phyloP scores from a whole-genome alignment of 257 asterid species.

The Solanum etuberosum region DNA sequence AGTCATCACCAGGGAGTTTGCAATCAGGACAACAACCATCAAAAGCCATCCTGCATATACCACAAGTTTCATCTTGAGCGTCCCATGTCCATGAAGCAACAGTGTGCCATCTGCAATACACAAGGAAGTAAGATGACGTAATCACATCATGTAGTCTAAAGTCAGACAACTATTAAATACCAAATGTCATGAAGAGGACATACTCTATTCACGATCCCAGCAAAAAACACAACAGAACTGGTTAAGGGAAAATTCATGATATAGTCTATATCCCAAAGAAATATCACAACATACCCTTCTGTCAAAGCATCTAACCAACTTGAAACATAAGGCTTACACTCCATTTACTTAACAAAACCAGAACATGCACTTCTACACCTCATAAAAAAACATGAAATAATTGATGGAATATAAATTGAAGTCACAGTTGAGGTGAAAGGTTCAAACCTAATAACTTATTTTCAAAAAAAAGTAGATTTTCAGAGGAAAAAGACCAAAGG shows the following conservation, averaged over 20 bases:
- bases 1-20: slow-evolving; percentile 88
- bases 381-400: background rate
- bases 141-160: background rate
- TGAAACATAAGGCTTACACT: background rate
- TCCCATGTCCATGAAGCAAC: slow-evolving; percentile 96
- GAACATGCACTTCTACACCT: background rate
- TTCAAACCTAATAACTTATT: background rate
- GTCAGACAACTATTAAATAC: background rate
- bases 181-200: slow-evolving; percentile 8
- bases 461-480: background rate
- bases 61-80: slow-evolving; percentile 86
- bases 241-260: slow-evolving; percentile 34
- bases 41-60: slow-evolving; percentile 81
- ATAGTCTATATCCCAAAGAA: background rate
- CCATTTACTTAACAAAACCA: background rate
- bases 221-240: slow-evolving; percentile 5
- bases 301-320: background rate
- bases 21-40: slow-evolving; percentile 93
- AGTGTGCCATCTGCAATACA: slow-evolving; percentile 51
- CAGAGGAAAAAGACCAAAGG: background rate
- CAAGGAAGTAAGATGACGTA: background rate
- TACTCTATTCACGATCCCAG: slow-evolving; percentile 49
- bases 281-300: background rate
- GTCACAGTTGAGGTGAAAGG: background rate
- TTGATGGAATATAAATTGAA: background rate